Evolutionary conservation across 1,139 yeast species (phyloP).

Genomic region (Scheffersomyces titani): DNA sequence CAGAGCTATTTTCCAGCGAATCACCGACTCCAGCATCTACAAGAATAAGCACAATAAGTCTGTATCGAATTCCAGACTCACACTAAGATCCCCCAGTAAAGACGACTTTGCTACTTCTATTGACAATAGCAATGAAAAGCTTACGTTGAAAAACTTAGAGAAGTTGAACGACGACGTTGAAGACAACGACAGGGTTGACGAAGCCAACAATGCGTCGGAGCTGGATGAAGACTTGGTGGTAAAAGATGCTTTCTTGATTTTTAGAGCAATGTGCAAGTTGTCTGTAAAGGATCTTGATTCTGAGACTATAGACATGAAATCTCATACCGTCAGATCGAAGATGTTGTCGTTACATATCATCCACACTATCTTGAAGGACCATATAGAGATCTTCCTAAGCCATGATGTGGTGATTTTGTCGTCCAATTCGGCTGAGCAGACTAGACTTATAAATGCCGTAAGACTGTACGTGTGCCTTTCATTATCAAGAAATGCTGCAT

Average conservation of each 20-base stretch:
- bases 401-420: slow-evolving; percentile 62
- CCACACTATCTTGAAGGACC: slow-evolving; percentile 82
- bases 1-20: slow-evolving; percentile 79
- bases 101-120: slow-evolving; percentile 12
- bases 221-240: slow-evolving; percentile 66
- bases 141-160: slow-evolving; percentile 63
- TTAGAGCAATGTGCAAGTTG: slow-evolving; percentile 91
- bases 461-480: slow-evolving; percentile 83
- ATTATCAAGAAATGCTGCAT: slow-evolving; percentile 89
- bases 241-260: slow-evolving; percentile 89
- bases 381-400: slow-evolving; percentile 79
- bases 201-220: slow-evolving; percentile 44
- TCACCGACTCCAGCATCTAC: slow-evolving; percentile 35
- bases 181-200: slow-evolving; percentile 56
- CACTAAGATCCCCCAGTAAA: slow-evolving; percentile 10
- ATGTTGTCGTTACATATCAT: slow-evolving; percentile 83
- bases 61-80: slow-evolving; percentile 19
- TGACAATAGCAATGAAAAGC: slow-evolving; percentile 23
- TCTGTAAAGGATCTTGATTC: slow-evolving; percentile 79
- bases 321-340: slow-evolving; percentile 91
- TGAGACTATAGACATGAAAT: slow-evolving; percentile 77
- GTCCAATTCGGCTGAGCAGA: slow-evolving; percentile 56
- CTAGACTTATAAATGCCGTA: slow-evolving; percentile 74
- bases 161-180: slow-evolving; percentile 50
- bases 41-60: slow-evolving; percentile 16